Base-by-base conservation (phyloP, 352 stramenopile species). In the Aphanomyces stellatus region DNA sequence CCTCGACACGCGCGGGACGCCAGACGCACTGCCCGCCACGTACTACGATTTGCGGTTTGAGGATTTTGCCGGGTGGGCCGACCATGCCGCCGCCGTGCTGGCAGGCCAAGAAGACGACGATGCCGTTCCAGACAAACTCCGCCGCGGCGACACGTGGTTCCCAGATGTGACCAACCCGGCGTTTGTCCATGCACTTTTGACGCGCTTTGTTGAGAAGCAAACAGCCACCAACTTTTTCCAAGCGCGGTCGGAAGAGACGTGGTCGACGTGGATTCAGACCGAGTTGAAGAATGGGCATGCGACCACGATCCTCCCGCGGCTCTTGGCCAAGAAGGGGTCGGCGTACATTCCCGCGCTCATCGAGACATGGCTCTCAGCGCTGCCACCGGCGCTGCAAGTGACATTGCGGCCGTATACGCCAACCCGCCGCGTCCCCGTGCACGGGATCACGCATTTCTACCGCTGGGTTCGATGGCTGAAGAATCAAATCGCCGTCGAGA, bases 391-490 rank as follows among this genome's bases (percentile, higher is more conserved):
- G n/a, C n/a, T n/a, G n/a, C n/a, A n/a, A n/a, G n/a, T n/a, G n/a
- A n/a, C n/a, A n/a, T n/a, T n/a, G n/a, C n/a, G n/a, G n/a, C 88
- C 15, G 71, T 56, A 17, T 91, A 88, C 71, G 88, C 79, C 28
- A 80, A 90, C 31, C 79, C 79, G 2, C 90, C 90, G 71, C 37
- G 62, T 64, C 19, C 55, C 72, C 17, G 69, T 73, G 41, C 88
- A 88, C 59, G 76, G 74, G 25, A 77, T 88, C 31, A 83, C 80
- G 24, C 75, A 87, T 53, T 90, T 78, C 51, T 91, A 88, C 67
- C 66, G 78, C 42, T 93, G 84, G 84, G 43, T 91, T 55, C 82
- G 82, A 22, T 93, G 84, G 84, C 80, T 76, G 10, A 93, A 91
- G 66, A 82, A 93, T 53, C 81, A 82, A 46, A 73, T 90, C 8